Evolutionary conservation across 257 asterid species (phyloP).

Genomic region (Solanum bulbocastanum): DNA sequence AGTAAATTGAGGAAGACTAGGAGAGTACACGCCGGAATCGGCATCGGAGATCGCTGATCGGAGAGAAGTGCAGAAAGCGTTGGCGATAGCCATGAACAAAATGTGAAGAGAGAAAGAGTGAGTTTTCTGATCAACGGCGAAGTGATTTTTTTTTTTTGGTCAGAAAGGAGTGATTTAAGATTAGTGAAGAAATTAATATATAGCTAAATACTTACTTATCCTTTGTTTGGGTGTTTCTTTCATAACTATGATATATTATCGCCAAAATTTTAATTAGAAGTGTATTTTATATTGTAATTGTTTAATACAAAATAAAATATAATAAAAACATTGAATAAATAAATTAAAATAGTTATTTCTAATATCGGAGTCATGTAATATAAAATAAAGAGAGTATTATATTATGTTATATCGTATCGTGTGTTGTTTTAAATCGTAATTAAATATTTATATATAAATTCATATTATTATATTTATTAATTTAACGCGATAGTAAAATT

Average conservation of each 20-base stretch:
- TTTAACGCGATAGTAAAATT: too few species aligned
- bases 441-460: background rate
- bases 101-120: background rate
- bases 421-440: background rate
- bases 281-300: background rate
- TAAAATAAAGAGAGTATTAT: too few species aligned
- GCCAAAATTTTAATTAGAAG: too few species aligned
- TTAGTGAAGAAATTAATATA: background rate
- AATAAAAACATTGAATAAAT: too few species aligned
- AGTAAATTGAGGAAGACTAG: background rate
- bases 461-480: too few species aligned
- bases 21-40: background rate
- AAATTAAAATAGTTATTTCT: too few species aligned
- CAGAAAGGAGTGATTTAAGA: background rate
- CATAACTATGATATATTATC: too few species aligned
- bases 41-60: constrained; percentile 21
- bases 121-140: constrained; percentile 11
- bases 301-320: background rate
- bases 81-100: constrained; percentile 40
- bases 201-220: background rate
- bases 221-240: too few species aligned
- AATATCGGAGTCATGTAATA: background rate
- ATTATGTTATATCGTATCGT: too few species aligned
- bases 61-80: constrained; percentile 31
- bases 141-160: background rate